Evolutionary conservation across 1,284 basidiomycete species (phyloP), one percentile per base, ranked within the genome.

Genomic region (Irpex sp.): DNA sequence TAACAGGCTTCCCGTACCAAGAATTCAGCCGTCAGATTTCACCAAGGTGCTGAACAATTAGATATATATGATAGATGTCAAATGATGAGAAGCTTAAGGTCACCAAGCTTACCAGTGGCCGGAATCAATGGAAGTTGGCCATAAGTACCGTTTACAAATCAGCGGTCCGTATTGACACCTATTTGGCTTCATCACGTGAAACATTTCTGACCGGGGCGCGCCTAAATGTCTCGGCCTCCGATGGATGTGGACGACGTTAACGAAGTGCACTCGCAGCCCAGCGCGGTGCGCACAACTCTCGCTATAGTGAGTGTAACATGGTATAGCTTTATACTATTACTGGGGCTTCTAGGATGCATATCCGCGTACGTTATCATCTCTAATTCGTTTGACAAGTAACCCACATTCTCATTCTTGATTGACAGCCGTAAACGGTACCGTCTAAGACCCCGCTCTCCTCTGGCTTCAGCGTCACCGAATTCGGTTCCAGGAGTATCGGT

Each of bases 401-500:
- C 26, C 26, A 26, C 26, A 26, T 26, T 26, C 57, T 57, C 57
- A 34, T 38, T 59, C 26, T 36, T 48, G 19, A 4, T 8, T 4
- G n/a, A 38, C 72, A 95, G 93, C 21, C 88, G 91, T 9, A 85
- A 81, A 70, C 83, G 91, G 36, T 94, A 94, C 72, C 82, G 86
- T 52, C 75, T 82, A 48, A 84, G 86, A 11, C 87, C 86, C 19
- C 81, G 85, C 13, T 89, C 90, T 0, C 87, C 88, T 15, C 77
- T 89, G 52, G 77, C 85, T 11, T 79, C 83, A n/a, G 77, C 82
- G 8, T 73, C 82, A 9, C 66, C 80, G 3, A 72, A 76, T n/a
- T 75, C 81, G 26, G 85, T 85, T 1, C 94, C 94, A 3, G 94
- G 94, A 19, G 96, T 98, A 26, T 93, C 94, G 4, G 92, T 98